These are phyloP conservation scores for Vitis rotundifolia DNA, from an alignment of 164 flowering plant species.

Conservation along the genomic window DNA sequence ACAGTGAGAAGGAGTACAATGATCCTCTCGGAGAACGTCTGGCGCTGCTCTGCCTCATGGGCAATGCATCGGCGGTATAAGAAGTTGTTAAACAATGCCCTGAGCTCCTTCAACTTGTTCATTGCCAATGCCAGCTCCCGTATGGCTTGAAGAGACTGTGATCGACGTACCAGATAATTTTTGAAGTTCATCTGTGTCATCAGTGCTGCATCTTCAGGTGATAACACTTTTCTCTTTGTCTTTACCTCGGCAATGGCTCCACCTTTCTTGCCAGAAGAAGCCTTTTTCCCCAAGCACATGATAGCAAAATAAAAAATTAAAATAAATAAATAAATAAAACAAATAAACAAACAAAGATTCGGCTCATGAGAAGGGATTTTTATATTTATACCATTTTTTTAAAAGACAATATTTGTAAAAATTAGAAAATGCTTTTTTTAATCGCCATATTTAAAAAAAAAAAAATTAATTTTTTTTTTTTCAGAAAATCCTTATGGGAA, in stretches of 20 bases:
- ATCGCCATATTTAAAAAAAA: no score
- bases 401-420: no score
- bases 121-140: not conserved
- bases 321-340: not conserved
- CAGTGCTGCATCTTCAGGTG: constrained; percentile 7
- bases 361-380: no score
- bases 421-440: no score
- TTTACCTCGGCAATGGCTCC: not conserved
- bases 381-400: no score
- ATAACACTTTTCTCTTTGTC: not conserved
- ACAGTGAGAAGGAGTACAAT: constrained; percentile 3
- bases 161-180: not conserved
- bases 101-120: constrained; percentile 5
- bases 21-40: constrained; percentile 2
- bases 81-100: constrained; percentile 6
- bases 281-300: not conserved
- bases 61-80: not conserved
- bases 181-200: not conserved
- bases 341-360: no score
- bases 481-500: no score
- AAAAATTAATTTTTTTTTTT: no score
- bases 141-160: not conserved
- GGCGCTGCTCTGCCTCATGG: not conserved
- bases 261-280: not conserved
- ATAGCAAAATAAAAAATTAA: not conserved